Evolutionary conservation across 2,329 filamentous ascomycete species (phyloP), one percentile per base, ranked within the genome.

Genomic region (Blastomyces gilchristii): DNA sequence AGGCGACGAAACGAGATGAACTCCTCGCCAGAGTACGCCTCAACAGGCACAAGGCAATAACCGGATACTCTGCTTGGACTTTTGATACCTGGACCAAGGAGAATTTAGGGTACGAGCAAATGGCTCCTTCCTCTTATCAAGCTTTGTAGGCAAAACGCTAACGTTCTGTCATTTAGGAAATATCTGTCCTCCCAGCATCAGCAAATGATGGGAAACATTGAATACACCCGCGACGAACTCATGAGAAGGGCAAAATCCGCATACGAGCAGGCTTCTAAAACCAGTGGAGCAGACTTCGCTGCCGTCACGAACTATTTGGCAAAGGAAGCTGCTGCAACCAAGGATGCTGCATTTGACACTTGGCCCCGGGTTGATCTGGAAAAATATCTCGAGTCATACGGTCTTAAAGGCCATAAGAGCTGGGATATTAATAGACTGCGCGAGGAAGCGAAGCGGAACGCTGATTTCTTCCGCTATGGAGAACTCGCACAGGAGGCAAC

Each of bases 311-410:
- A 83, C 62, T 89, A 89, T 69, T 79, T 92, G 2, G 78, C 86
- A 11, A 41, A 58, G 37, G 78, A 85, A 64, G 85, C 85, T 37
- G 90, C 89, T 4, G 82, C 82, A 11, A 87, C 81, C 58, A 91
- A 90, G 78, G 79, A 85, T 58, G 80, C 76, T 31, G 79, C 83
- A 0, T 93, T 93, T 67, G 85, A 91, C 61, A 84, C 83, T 0
- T 93, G 89, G 89, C 88, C 81, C 31, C 78, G 81, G 59, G 82
- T 80, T 50, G 88, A 93, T 34, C 79, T 94, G 65, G 92, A 93
- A 80, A 78, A 83, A 0, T 93, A 92, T 71, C 83, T 93, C 7
- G 89, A 93, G 72, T 88, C 85, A 65, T 93, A 91, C 67, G 90
- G 90, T 47, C 78, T 93, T 50, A 81, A 82, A 62, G 78, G 83